Base-by-base conservation (phyloP, 768 basidiomycete genomes). In the Sporobolomyces roseus region DNA sequence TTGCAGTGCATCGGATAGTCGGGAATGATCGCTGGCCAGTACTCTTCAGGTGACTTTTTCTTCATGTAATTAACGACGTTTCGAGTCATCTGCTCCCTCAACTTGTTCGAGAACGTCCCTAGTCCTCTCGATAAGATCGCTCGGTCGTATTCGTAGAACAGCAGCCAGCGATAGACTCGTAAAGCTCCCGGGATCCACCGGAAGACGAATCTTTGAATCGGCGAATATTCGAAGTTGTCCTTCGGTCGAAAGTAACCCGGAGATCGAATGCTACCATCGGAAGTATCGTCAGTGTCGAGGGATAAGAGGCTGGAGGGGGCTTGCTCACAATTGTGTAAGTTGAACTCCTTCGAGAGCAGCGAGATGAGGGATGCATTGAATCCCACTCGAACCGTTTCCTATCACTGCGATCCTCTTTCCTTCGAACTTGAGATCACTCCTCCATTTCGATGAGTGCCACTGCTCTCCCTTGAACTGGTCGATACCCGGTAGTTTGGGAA, bases 381-480 rank as follows among this genome's bases (percentile, higher is more conserved):
- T 35, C 12, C 30, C 53, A 33, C 45, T 46, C 45, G 45, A 46
- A 13, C 45, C 45, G 23, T 46, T 46, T 23, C 86, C 86, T 74
- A 87, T 83, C 19, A 87, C 83, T 1, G 83, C 85, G 10, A 88
- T 81, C 32, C 80, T 78, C 77, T 85, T 85, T 2, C 82, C 83
- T 65, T 78, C 78, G 63, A 87, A 74, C 50, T 80, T 75, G 23
- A 86, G 81, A 72, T 83, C 83, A 55, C 85, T 83, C 51, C 81
- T 77, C 87, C 87, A 83, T 61, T 76, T 74, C 27, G 84, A 82
- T 35, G 85, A 84, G 75, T 87, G 86, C 79, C 83, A 87, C 23
- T 80, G 55, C 16, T 76, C 74, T 2, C 86, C 86, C 51, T 79
- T 77, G 74, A 86, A 87, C 4, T 72, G 75, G 46, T 82, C 82